Evolutionary conservation across 139 green algal species (phyloP).

Genomic region (Pseudopediastrum boryanum): DNA sequence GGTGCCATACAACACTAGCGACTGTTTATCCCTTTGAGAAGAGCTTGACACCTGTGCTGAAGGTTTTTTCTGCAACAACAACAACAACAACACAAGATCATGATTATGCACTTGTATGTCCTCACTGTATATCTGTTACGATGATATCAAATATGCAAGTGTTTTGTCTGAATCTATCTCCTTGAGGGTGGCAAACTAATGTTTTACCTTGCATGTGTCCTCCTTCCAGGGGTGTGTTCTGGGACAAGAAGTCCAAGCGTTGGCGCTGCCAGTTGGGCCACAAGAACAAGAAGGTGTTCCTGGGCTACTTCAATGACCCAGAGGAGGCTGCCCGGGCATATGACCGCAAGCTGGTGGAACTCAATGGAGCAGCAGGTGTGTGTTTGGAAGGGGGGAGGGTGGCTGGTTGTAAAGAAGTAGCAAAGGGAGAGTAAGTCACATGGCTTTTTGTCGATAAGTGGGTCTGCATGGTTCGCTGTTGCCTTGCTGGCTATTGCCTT

Average conservation of each 20-base stretch:
- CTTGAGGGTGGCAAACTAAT: no score
- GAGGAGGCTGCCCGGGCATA: conserved; percentile 33
- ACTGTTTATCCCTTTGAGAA: no score
- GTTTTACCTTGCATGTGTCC: no score
- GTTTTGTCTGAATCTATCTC: no score
- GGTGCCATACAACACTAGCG: no score
- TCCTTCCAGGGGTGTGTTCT: conserved; percentile 43
- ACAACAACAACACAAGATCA: not conserved
- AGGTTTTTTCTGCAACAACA: not conserved
- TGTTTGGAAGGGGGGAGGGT: not conserved
- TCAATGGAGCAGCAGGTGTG: conserved; percentile 33
- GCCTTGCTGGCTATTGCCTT: not conserved
- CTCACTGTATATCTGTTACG: not conserved
- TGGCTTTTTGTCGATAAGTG: not conserved
- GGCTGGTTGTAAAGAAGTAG: not conserved
- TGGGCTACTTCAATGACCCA: conserved; percentile 38
- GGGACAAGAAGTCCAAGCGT: conserved; percentile 37
- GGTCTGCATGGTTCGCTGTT: not conserved
- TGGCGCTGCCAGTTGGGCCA: conserved; percentile 42
- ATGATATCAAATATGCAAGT: not conserved
- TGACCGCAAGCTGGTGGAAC: conserved; percentile 40
- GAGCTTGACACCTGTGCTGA: not conserved
- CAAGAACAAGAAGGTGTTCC: conserved; percentile 42
- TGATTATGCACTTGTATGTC: not conserved
- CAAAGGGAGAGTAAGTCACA: not conserved